Percentiles rank a stretch among this genome's conserved stretches.
These are phyloP conservation scores for Primulina tabacum DNA, from an alignment of 257 asterid genomes.

Conservation along the genomic window DNA sequence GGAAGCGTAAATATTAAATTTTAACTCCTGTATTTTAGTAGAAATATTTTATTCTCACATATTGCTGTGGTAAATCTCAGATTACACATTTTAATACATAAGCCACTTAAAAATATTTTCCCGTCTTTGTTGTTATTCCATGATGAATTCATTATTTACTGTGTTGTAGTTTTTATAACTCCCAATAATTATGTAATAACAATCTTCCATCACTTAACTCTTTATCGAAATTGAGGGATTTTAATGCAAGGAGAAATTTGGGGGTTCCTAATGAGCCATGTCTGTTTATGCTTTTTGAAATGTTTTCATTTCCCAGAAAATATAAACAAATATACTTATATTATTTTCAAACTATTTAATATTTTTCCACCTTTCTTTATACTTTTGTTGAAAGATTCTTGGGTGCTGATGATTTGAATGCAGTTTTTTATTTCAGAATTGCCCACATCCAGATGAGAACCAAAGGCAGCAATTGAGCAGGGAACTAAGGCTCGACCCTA, in stretches of 20 bases:
- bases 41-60: conserved; percentile 8
- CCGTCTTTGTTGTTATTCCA: neutral
- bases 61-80: neutral
- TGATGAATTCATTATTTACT: neutral
- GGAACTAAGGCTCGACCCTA: conserved; percentile 54
- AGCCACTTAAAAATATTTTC: neutral
- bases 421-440: conserved; percentile 51
- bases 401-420: conserved; percentile 16
- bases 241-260: neutral
- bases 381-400: neutral
- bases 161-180: neutral
- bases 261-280: neutral
- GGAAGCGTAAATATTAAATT: conserved; percentile 46
- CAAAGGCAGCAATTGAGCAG: conserved; percentile 50
- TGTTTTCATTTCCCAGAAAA: neutral
- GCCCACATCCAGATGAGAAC: conserved; percentile 54
- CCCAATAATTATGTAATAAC: too few species aligned
- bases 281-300: neutral
- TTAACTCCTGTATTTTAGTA: conserved; percentile 6
- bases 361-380: neutral
- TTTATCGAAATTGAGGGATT: neutral
- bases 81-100: too few species aligned
- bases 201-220: neutral
- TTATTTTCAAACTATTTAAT: neutral
- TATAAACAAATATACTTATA: too few species aligned